Conservation (phyloP, 108 stramenopile species). For the Skeletonema costatum region DNA sequence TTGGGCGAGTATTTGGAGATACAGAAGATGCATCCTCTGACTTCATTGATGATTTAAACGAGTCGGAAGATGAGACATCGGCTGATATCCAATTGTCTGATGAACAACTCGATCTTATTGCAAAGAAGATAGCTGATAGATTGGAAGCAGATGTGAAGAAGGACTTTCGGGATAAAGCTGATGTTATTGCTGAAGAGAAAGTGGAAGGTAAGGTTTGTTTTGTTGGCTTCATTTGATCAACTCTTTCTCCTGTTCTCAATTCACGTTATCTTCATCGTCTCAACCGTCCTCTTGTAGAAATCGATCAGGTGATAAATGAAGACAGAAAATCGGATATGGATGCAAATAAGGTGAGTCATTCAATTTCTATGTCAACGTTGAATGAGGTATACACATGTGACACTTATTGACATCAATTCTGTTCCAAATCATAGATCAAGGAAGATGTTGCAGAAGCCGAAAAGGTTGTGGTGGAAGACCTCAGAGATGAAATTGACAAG, state of each 20-base stretch:
- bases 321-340: constrained; percentile 33
- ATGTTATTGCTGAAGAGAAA: constrained; percentile 39
- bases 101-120: constrained; percentile 36
- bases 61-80: constrained; percentile 13
- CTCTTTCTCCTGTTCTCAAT: background rate
- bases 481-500: constrained; percentile 52
- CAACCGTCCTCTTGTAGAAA: background rate
- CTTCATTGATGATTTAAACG: constrained; percentile 25
- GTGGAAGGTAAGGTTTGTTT: constrained; percentile 6
- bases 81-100: constrained; percentile 25
- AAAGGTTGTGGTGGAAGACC: constrained; percentile 24
- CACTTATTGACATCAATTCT: background rate
- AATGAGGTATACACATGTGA: background rate
- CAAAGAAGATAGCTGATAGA: constrained; percentile 38
- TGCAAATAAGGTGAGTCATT: constrained; percentile 24
- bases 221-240: background rate
- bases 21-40: constrained; percentile 19
- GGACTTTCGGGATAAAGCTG: constrained; percentile 38
- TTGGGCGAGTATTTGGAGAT: constrained; percentile 40
- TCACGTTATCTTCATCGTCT: background rate
- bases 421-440: constrained; percentile 21
- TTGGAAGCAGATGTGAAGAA: constrained; percentile 42
- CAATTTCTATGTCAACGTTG: background rate
- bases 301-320: constrained; percentile 38
- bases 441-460: constrained; percentile 40